Evolutionary conservation across 306 rosid species (phyloP), one percentile per base, ranked within the genome.

Genomic region (Arachis stenosperma): DNA sequence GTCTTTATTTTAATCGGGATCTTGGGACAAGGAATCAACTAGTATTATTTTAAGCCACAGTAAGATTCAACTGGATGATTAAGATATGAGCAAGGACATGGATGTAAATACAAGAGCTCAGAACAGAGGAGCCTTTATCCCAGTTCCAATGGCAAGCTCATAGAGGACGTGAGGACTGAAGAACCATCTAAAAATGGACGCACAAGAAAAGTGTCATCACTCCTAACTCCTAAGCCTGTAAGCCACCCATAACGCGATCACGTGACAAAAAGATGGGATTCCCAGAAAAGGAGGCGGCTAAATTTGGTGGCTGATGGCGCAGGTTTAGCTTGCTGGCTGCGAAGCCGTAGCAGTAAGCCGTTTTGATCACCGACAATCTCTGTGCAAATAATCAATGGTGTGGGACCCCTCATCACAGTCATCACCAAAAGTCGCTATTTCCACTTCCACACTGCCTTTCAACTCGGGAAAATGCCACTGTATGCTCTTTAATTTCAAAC

Each of bases 271-370:
- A 33, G 4, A 33, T 33, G 37, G 4, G 37, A 48, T 13, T 48
- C 15, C 17, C 5, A 48, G 54, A 48, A 12, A 0, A 5, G 15
- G 51, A 46, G 11, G 9, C 37, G 11, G 9, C 37, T 46, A 46
- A 46, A 27, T 46, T 61, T 36, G 62, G 40, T 57, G n/a, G 62
- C 62, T 56, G 39, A 9, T 7, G 51, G 12, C n/a, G 11, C 27
- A 42, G 55, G 8, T 1, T 42, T 27, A 6, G 58, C 48, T 60
- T 33, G 12, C 36, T 46, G 67, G 67, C 61, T 66, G 57, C 17
- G 14, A 40, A 42, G 58, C 59, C 59, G 42, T 65, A 75, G 79
- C 73, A 29, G 40, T 54, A 75, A 75, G 72, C 73, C 41, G 50
- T 9, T 75, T 39, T 55, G 58, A 29, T 65, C 65, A 74, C 78